These are phyloP conservation scores for Penicillium tannophilum DNA, from an alignment of 495 filamentous ascomycete species.

Conservation along the genomic window DNA sequence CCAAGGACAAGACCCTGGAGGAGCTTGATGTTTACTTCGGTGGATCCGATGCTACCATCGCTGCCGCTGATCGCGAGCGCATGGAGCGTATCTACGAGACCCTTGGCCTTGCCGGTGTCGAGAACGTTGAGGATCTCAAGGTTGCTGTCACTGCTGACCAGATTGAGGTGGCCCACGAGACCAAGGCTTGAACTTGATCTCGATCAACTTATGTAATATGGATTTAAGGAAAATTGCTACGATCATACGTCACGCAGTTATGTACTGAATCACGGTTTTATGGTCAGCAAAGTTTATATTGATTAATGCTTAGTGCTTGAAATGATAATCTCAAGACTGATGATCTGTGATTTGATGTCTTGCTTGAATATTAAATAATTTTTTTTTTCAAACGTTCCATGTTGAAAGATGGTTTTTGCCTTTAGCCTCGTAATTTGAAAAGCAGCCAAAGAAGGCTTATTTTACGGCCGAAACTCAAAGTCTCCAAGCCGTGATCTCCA, in stretches of 20 bases:
- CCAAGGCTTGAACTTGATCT: neutral
- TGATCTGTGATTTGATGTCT: neutral
- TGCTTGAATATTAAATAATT: neutral
- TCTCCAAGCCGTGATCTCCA: no score
- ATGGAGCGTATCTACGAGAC: constrained; percentile 13
- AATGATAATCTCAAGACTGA: constrained; percentile 3
- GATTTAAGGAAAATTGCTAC: neutral
- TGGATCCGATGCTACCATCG: constrained; percentile 23
- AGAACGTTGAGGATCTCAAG: constrained; percentile 34
- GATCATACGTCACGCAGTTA: constrained; percentile 7
- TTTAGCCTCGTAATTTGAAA: no score
- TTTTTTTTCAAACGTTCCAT: neutral
- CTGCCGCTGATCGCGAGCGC: constrained; percentile 9
- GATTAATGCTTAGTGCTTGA: constrained; percentile 4
- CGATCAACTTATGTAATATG: neutral
- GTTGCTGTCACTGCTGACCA: constrained; percentile 13
- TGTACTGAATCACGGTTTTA: constrained; percentile 4
- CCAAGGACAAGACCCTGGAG: constrained; percentile 53
- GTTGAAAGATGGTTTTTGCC: neutral
- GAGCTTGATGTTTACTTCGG: constrained; percentile 14
- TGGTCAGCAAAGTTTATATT: constrained; percentile 7
- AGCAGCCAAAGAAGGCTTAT: no score
- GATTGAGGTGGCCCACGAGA: constrained; percentile 10
- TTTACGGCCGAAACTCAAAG: no score
- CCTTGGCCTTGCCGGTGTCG: constrained; percentile 21